Percentiles rank a stretch among this genome's conserved stretches.
Conservation (phyloP, 176 grass and related monocot genomes). For the Elymus sibiricus region DNA sequence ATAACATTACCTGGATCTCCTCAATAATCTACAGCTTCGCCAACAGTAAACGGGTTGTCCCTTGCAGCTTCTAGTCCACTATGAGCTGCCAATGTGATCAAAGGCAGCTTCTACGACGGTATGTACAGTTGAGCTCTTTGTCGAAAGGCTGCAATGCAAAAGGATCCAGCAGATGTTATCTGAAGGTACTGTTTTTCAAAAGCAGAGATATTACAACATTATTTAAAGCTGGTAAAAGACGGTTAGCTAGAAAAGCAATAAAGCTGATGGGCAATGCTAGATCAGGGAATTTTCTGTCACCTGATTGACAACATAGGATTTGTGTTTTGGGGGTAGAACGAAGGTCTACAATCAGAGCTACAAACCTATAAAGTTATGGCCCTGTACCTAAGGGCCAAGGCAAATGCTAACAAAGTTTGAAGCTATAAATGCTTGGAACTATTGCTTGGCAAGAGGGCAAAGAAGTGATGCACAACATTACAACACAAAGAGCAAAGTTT, state of each 20-base stretch:
- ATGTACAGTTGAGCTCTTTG: conserved; percentile 36
- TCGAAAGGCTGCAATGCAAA: conserved; percentile 28
- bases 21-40: conserved; percentile 24
- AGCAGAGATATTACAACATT: not conserved
- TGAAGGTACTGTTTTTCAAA: not conserved
- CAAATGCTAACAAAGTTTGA: not conserved
- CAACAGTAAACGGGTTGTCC: conserved; percentile 18
- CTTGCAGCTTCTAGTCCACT: conserved; percentile 22
- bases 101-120: conserved; percentile 27
- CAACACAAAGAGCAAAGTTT: not conserved
- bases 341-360: not conserved
- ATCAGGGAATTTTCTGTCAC: not conserved
- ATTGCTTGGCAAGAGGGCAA: not conserved
- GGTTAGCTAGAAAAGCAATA: not conserved
- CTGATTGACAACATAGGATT: not conserved
- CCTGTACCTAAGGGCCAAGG: not conserved
- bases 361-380: not conserved
- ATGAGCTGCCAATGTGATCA: conserved; percentile 5
- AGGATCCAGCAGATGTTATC: not conserved
- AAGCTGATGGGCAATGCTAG: not conserved
- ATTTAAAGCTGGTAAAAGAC: conserved; percentile 10
- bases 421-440: not conserved
- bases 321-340: not conserved
- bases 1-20: conserved; percentile 22
- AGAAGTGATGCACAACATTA: not conserved